Evolutionary conservation across 192 early-diverging fungal species (phyloP).

Genomic region (Umbelopsis isabellina): DNA sequence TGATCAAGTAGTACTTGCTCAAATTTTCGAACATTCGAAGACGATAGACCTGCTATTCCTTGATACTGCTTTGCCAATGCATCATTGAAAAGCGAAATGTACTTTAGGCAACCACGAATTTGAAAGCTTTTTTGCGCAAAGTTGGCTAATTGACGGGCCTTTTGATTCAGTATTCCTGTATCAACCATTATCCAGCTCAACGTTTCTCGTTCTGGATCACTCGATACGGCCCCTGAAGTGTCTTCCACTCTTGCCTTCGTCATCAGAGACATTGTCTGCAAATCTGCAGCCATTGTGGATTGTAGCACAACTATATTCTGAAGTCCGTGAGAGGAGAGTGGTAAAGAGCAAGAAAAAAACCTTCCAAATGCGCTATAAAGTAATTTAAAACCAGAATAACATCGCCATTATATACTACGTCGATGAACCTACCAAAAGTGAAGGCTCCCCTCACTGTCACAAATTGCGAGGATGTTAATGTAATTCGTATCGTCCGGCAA

Average conservation of each 20-base stretch:
- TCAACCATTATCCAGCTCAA: conserved; percentile 14
- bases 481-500: neutral
- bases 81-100: conserved; percentile 20
- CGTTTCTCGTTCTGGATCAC: neutral
- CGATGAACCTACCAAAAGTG: conserved; percentile 1
- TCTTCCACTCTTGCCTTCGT: neutral
- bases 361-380: neutral
- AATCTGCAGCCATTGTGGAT: neutral
- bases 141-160: conserved; percentile 7
- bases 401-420: neutral
- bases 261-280: conserved; percentile 6
- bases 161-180: conserved; percentile 6
- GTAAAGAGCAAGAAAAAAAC: neutral
- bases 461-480: neutral
- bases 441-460: conserved; percentile 3
- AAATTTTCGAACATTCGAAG: conserved; percentile 11
- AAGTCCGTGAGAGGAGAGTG: conserved; percentile 3
- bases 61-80: conserved; percentile 20
- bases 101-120: conserved; percentile 22
- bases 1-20: conserved; percentile 15
- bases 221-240: neutral
- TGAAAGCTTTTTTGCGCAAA: conserved; percentile 18
- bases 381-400: neutral
- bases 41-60: conserved; percentile 8
- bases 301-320: conserved; percentile 3